Base-by-base conservation (phyloP, 2,329 filamentous ascomycete species). In the Cladorrhinum sp. region DNA sequence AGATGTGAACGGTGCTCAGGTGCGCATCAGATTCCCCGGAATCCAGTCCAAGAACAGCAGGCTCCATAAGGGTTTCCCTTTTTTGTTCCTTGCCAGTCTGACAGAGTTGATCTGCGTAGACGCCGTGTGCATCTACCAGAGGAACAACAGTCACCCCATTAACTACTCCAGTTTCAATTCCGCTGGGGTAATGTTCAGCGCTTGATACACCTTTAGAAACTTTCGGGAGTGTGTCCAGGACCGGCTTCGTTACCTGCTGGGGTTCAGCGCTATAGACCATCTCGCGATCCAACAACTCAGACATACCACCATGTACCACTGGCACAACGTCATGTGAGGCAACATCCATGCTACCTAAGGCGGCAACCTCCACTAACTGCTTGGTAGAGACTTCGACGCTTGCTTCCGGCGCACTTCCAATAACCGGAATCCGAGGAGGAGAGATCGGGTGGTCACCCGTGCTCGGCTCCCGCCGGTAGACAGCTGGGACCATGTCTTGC, bases 401-500 rank as follows among this genome's bases (percentile, higher is more conserved):
- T 7, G 10, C 7, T 12, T 45, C n/a, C 16, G n/a, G 18, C 8
- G 41, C 41, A n/a, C 41, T 45, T 4, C 20, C 41, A 45, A 45
- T 45, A 22, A 45, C 41, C 20, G 41, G 41, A 20, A 45, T n/a
- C 41, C 18, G 16, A 20, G 41, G 16, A 18, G n/a, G 41, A 7
- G 18, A 22, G 10, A 12, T 12, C 7, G 41, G 16, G 20, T 45
- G 3, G 3, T 45, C 41, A 18, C 8, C 41, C 8, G 41, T n/a
- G n/a, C 24, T 55, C 1, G 59, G 56, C 38, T 61, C 54, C 1
- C 12, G 38, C 18, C 58, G 51, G 41, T 61, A 63, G 16, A 55
- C 36, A 16, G 61, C 49, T 1, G 53, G 48, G 4, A 50, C 58
- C 57, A 38, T 51, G 18, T 23, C 52, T 51, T 74, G 61, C 54